Conservation (phyloP, 495 filamentous ascomycete genomes). For the Penicillium bialowiezense region DNA sequence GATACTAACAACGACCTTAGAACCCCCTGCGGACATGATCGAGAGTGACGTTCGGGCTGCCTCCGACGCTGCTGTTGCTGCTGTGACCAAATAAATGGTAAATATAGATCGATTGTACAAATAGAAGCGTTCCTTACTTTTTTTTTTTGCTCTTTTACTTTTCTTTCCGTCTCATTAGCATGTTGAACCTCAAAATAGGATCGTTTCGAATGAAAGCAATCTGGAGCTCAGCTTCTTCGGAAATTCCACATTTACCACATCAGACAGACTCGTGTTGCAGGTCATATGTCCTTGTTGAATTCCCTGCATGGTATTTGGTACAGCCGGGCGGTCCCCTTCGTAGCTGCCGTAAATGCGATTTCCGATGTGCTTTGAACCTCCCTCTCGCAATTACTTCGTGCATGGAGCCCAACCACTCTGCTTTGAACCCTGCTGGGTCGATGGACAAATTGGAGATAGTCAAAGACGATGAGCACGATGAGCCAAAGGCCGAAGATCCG, state of each 20-base stretch:
- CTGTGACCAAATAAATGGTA: constrained; percentile 46
- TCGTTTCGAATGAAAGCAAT: too few species aligned
- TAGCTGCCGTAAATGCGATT: too few species aligned
- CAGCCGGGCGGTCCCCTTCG: too few species aligned
- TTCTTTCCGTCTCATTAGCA: background rate
- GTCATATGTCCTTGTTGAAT: too few species aligned
- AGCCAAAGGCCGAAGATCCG: constrained; percentile 17
- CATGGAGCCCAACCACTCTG: too few species aligned
- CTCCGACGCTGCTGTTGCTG: constrained; percentile 28
- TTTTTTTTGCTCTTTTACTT: background rate
- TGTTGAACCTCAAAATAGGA: too few species aligned
- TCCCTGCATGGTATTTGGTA: too few species aligned
- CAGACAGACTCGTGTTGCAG: too few species aligned
- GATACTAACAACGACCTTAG: constrained; percentile 36
- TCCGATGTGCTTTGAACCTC: too few species aligned
- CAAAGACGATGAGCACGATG: background rate
- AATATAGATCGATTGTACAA: constrained; percentile 36
- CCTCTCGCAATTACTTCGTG: too few species aligned
- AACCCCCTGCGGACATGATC: constrained; percentile 57
- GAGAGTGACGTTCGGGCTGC: constrained; percentile 36
- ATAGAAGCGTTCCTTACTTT: constrained; percentile 26
- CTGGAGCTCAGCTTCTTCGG: too few species aligned
- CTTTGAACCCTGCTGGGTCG: background rate
- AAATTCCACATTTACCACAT: too few species aligned
- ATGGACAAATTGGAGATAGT: background rate